A percentile compares a stretch with the other conserved stretches of the same genome.
These are phyloP conservation scores for Osmanthus fragrans DNA, from an alignment of 257 asterid genomes.

Conservation along the genomic window DNA sequence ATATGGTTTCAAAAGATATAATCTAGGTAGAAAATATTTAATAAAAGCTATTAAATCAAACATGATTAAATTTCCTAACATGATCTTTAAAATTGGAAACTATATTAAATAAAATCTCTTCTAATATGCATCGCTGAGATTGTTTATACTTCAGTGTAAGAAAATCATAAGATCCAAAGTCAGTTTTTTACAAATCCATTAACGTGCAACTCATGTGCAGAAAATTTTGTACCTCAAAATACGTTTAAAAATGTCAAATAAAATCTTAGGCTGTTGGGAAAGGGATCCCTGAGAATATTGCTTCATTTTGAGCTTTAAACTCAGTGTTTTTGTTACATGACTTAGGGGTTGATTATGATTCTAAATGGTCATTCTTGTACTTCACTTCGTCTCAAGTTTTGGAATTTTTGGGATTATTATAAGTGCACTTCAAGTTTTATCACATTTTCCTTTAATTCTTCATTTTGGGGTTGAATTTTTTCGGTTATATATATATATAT, in stretches of 20 bases:
- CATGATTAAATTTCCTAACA: too few relatives aligned
- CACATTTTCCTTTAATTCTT: background rate
- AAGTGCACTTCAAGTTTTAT: conserved; percentile 8
- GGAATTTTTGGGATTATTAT: background rate
- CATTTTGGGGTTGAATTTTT: background rate
- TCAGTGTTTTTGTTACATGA: conserved; percentile 22
- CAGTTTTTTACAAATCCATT: background rate
- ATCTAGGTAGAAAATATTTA: too few relatives aligned
- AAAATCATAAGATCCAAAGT: conserved; percentile 38
- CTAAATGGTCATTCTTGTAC: background rate
- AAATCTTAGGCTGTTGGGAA: too few relatives aligned
- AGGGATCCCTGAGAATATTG: conserved; percentile 13
- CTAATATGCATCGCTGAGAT: too few relatives aligned
- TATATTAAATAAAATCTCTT: too few relatives aligned
- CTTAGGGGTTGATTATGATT: conserved; percentile 42
- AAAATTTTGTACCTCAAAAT: too few relatives aligned
- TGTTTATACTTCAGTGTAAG: too few relatives aligned
- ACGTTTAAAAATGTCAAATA: too few relatives aligned
- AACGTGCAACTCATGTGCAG: too few relatives aligned
- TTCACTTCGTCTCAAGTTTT: background rate
- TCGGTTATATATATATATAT: background rate
- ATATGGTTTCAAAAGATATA: too few relatives aligned
- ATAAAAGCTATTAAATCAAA: too few relatives aligned
- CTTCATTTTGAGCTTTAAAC: conserved; percentile 32
- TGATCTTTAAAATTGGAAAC: too few relatives aligned